These are phyloP conservation scores for Asterochloris erici DNA, from an alignment of 139 green algal genomes.

Conservation along the genomic window DNA sequence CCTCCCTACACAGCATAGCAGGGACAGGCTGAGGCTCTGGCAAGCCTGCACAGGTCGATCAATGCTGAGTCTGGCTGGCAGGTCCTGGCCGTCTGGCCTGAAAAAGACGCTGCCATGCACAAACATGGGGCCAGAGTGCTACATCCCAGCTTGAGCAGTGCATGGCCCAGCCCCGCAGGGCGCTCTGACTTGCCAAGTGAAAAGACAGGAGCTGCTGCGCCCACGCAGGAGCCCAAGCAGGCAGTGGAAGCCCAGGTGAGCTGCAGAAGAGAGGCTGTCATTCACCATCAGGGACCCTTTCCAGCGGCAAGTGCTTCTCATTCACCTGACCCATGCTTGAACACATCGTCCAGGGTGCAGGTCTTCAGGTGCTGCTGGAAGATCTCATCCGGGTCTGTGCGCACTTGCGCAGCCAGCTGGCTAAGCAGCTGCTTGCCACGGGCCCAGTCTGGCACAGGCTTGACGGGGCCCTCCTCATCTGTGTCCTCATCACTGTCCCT, in stretches of 20 bases:
- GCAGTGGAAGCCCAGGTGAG: too few species aligned
- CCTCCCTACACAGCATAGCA: neutral
- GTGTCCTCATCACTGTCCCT: conserved; percentile 52
- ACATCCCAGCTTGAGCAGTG: too few species aligned
- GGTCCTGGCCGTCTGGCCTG: too few species aligned
- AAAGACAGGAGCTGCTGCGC: too few species aligned
- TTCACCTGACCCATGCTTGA: conserved; percentile 23
- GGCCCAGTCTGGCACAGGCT: conserved; percentile 75
- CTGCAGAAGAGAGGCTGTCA: too few species aligned
- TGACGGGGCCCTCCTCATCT: conserved; percentile 43
- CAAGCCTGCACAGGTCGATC: neutral
- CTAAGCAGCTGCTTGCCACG: conserved; percentile 29
- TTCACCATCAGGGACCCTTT: too few species aligned
- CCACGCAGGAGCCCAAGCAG: too few species aligned
- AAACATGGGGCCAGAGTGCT: too few species aligned
- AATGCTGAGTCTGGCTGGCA: neutral
- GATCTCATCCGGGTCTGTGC: conserved; percentile 65
- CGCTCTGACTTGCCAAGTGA: too few species aligned
- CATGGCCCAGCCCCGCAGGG: too few species aligned
- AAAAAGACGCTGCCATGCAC: too few species aligned
- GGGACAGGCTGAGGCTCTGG: neutral
- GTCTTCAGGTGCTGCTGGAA: conserved; percentile 67
- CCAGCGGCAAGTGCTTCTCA: too few species aligned
- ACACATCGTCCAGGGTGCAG: conserved; percentile 67
- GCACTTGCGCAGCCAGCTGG: conserved; percentile 47